Evolutionary conservation across 805 yeast genomes (phyloP), one percentile per base, ranked within the genome.

Genomic region (Myxozyma udenii): DNA sequence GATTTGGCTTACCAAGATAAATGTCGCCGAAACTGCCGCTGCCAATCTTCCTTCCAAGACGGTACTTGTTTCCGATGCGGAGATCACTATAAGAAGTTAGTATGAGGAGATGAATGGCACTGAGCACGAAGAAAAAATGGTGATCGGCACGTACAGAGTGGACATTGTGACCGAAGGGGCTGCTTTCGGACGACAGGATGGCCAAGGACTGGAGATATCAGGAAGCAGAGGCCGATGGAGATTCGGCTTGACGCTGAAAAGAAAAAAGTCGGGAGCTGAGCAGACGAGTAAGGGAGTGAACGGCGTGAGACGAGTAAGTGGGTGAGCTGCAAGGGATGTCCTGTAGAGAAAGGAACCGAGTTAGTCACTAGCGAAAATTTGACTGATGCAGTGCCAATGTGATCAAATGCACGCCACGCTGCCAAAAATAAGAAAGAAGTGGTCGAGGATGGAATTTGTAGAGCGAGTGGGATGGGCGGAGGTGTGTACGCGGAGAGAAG

Each of bases 11-110:
- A 55, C 75, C 85, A 60, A 89, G 77, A 70, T 93, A 93, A 62
- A 91, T 93, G 68, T 93, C 98, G 53, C 98, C 98, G 69, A 91
- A 91, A 9, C 97, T 90, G 18, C 98, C 98, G 37, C 93, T 83
- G 19, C 98, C 98, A 64, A 91, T 91, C 71, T 90, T 90, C 55
- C 96, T 84, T 36, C 96, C 96, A 64, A 90, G 84, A 50, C 96
- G 80, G 72, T 83, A 90, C 72, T 90, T 91, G 74, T 93, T 87
- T 46, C 98, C 98, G 36, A 91, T 91, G 68, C 95, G 79, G 66
- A 86, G 77, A 70, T 87, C 95, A 28, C 60, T 55, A 40, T 19
- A 23, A 30, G 39, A 37, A 14, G 43, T 37, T 37, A 44, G 41
- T 26, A 50, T 11, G 35, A n/a, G 35, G 30, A 6, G 39, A 12